A percentile compares a stretch with the other conserved stretches of the same genome.
phyloP scores from a whole-genome alignment of 2,329 filamentous ascomycete species.

The Verticillium longisporum region DNA sequence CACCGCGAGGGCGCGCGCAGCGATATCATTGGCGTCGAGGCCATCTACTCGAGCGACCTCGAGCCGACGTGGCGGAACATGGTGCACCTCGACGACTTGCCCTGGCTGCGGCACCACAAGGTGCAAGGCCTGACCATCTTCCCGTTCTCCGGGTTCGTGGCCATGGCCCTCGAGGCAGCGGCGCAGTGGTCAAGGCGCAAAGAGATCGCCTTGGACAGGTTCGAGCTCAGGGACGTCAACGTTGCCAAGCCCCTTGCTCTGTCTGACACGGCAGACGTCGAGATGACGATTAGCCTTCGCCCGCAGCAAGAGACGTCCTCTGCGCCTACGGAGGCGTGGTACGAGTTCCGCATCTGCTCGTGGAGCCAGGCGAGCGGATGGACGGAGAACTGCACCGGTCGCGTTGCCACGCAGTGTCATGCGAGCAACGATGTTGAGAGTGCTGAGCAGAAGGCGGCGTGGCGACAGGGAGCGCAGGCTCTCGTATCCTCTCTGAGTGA shows the following conservation, averaged over 20 bases:
- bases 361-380: conserved; percentile 40
- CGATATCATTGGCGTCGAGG: conserved; percentile 38
- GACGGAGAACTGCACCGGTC: conserved; percentile 52
- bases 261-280: conserved; percentile 33
- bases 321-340: conserved; percentile 35
- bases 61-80: conserved; percentile 44
- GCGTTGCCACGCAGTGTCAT: conserved; percentile 29
- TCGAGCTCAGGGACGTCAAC: conserved; percentile 39
- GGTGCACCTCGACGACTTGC: conserved; percentile 38
- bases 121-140: conserved; percentile 51
- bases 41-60: conserved; percentile 34
- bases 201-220: conserved; percentile 13
- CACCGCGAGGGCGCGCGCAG: conserved; percentile 30
- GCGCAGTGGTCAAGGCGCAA: conserved; percentile 8
- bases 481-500: conserved; percentile 4
- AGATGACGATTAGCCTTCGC: conserved; percentile 41
- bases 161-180: conserved; percentile 45
- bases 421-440: conserved; percentile 30
- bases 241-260: conserved; percentile 40
- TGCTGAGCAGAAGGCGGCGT: conserved; percentile 14
- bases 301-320: conserved; percentile 33
- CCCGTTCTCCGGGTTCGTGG: conserved; percentile 45
- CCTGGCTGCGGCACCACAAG: conserved; percentile 52
- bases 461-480: conserved; percentile 16
- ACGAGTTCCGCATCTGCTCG: conserved; percentile 50